Base-by-base conservation (phyloP, 2,329 filamentous ascomycete species). In the Golovinomyces cichoracearum region DNA sequence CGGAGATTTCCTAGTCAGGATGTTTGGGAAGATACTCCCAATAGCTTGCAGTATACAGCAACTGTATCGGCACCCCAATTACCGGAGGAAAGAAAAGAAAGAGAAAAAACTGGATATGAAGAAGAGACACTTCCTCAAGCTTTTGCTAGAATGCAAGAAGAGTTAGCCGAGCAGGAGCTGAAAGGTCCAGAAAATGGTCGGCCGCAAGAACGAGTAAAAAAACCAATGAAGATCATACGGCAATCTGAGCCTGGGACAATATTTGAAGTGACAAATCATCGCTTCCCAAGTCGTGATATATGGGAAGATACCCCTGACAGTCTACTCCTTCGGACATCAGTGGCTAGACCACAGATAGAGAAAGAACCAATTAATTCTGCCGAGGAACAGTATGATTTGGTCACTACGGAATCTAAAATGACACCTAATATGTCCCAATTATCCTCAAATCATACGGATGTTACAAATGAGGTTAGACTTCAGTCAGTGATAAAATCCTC, bases 221-320 rank as follows among this genome's bases (percentile, higher is more conserved):
- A 68, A 50, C 73, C 78, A 4, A 67, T 66, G 15, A 60, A 72
- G 55, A 68, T 75, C 50, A 7, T 21, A 5, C 27, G 22, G 19
- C 33, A 33, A 22, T 12, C n/a, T 6, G 29, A 33, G 9, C 17
- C 45, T 22, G 19, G 13, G 12, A 19, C 13, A n/a, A 26, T 26
- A 45, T 21, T 29, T 22, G 27, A 35, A 29, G 9, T 35, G 7
- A 17, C 27, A 7, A 47, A 47, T 19, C 76, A 78, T 47, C 76
- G 84, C 12, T 95, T 95, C 62, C 88, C 88, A 0, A 93, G 86
- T 61, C 76, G 77, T 49, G 88, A 95, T 63, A 76, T 94, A 38
- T 94, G 88, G 88, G 88, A 95, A 65, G 88, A 95, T 61, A 78
- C 74, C 0, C 88, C 88, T 1, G 84, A 93, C 57, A 88, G 83